Evolutionary conservation across 139 green algal genomes (phyloP).

Genomic region (Chlamydomonas schloesseri): DNA sequence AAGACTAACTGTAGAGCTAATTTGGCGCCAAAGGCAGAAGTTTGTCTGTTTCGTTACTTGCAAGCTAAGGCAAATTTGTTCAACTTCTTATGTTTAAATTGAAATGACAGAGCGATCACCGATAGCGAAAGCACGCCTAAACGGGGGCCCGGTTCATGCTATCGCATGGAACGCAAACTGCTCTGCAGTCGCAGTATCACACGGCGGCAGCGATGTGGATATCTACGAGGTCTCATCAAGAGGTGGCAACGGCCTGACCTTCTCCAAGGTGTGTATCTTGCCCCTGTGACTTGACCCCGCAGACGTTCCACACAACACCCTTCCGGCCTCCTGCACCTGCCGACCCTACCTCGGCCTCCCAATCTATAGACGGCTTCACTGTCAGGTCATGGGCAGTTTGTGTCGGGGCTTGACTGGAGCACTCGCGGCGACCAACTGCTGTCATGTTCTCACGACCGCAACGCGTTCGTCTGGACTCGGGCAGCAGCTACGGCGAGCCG

Average conservation of each 20-base stretch:
- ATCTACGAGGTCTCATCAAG: background rate
- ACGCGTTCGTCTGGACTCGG: constrained; percentile 32
- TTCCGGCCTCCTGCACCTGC: too few relatives aligned
- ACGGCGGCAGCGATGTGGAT: constrained; percentile 20
- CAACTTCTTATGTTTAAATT: too few relatives aligned
- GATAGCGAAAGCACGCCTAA: too few relatives aligned
- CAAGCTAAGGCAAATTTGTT: too few relatives aligned
- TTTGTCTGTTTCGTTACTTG: too few relatives aligned
- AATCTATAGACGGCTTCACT: background rate
- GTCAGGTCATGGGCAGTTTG: constrained; percentile 5
- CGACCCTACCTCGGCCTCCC: background rate
- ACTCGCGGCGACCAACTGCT: background rate
- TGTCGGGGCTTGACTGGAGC: constrained; percentile 28
- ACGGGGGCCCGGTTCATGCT: background rate
- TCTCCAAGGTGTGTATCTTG: background rate
- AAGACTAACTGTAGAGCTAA: too few relatives aligned
- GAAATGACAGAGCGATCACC: too few relatives aligned
- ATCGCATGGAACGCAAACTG: constrained; percentile 20
- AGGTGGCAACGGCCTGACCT: background rate
- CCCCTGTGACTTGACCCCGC: background rate
- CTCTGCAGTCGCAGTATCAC: background rate
- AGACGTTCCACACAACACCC: background rate
- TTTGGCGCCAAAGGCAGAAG: too few relatives aligned
- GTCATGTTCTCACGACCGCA: constrained; percentile 36
- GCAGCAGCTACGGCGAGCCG: background rate